These are phyloP conservation scores for Passalora sequoiae DNA, from an alignment of 2,329 filamentous ascomycete genomes.

Conservation along the genomic window DNA sequence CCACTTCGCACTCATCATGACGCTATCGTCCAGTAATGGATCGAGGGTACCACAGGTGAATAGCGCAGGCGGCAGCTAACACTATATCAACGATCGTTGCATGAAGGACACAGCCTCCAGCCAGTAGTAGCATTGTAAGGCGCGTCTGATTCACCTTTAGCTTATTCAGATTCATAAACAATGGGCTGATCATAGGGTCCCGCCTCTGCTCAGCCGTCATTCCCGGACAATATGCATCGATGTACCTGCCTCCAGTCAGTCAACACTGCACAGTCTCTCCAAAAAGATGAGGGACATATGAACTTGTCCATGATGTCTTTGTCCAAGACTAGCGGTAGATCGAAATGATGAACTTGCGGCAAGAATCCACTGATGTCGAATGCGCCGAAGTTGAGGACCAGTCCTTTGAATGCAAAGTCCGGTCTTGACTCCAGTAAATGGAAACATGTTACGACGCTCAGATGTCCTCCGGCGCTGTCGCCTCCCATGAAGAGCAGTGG, in stretches of 20 bases:
- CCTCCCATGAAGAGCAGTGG: conserved; percentile 41
- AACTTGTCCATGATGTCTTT: conserved; percentile 41
- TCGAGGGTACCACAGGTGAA: conserved; percentile 54
- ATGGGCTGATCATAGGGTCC: conserved; percentile 45
- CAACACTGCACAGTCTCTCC: conserved; percentile 2
- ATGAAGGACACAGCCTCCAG: no score
- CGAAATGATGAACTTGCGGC: conserved; percentile 39
- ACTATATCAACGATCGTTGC: conserved; percentile 7
- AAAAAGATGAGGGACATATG: conserved; percentile 13
- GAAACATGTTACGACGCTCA: conserved; percentile 45
- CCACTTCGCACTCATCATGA: conserved; percentile 54
- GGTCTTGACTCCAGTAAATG: conserved; percentile 41
- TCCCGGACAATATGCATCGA: conserved; percentile 43
- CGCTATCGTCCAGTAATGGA: conserved; percentile 48
- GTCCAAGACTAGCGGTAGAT: conserved; percentile 43
- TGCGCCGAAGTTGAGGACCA: conserved; percentile 51
- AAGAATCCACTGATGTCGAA: conserved; percentile 47
- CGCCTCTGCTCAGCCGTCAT: conserved; percentile 40
- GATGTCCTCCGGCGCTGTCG: conserved; percentile 51
- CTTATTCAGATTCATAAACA: conserved; percentile 45
- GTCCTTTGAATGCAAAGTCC: conserved; percentile 39
- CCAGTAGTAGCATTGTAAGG: no score
- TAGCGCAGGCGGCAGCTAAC: conserved; percentile 47
- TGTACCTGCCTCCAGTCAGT: conserved; percentile 34
- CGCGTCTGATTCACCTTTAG: conserved; percentile 25